Evolutionary conservation across 768 basidiomycete genomes (phyloP), one percentile per base, ranked within the genome.

Genomic region (Phylloporus scabripes): DNA sequence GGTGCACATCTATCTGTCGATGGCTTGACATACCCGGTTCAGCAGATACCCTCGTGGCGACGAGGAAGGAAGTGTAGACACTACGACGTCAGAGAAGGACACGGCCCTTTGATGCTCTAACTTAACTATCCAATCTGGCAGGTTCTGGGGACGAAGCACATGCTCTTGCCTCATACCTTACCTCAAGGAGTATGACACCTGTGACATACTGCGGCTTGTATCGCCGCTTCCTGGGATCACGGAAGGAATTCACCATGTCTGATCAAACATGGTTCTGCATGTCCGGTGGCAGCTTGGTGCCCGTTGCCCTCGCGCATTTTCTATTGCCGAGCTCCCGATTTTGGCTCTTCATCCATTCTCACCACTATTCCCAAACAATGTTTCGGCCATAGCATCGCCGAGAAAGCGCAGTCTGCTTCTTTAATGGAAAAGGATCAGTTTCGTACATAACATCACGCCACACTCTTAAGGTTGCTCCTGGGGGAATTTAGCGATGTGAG

Each of bases 301-400:
- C 57, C 52, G 44, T 29, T 45, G 37, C 40, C 49, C 46, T 51
- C 52, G 54, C 41, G 28, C 34, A 42, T 60, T 50, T 52, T 46
- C 45, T 28, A 37, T 44, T 10, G 3, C 59, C 50, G 49, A 46
- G 42, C 40, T 53, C 60, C 51, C 48, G 46, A 23, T n/a, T 14
- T 8, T 32, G 43, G 49, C 9, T 8, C 48, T 33, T 14, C 11
- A 4, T n/a, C 7, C 28, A 9, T 11, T 3, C 2, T 43, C 33
- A 28, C 26, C 8, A 23, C 42, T 17, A n/a, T n/a, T n/a, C n/a
- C n/a, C n/a, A 42, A 38, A 24, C 9, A 32, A 14, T 31, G 21
- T 37, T 33, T 42, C 29, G 49, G 31, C 18, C 39, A 29, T 12
- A 41, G 17, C n/a, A 37, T 57, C 49, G 26, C 46, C 39, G 28